Conservation (phyloP, 352 stramenopile genomes). For the Pythium biforme region DNA sequence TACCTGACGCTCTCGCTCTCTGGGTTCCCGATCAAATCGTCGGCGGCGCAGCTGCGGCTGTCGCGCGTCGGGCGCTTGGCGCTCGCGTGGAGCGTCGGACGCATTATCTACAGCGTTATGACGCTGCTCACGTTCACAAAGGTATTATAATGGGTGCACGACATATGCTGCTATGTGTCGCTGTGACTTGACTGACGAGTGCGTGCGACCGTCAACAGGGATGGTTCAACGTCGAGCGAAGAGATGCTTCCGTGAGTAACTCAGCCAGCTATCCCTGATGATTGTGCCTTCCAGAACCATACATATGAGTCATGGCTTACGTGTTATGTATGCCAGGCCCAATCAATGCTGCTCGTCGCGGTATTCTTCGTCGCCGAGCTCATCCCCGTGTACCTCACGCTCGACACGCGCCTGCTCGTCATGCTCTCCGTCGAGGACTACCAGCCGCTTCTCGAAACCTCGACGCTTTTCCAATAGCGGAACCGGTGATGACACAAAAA, state of each 20-base stretch:
- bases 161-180: no score
- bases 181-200: no score
- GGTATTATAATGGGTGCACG: no score
- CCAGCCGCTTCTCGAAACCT: conserved; percentile 63
- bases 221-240: conserved; percentile 80
- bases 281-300: no score
- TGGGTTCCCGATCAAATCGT: conserved; percentile 84
- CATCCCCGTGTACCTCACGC: conserved; percentile 74
- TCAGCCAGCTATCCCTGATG: no score
- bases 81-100: conserved; percentile 81
- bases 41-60: conserved; percentile 52
- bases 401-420: conserved; percentile 67
- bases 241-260: conserved; percentile 54
- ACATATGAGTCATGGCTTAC: background rate
- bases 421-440: conserved; percentile 86
- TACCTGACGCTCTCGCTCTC: conserved; percentile 89
- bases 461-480: conserved; percentile 51
- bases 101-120: conserved; percentile 88
- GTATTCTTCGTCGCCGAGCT: conserved; percentile 81
- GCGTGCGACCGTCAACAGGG: conserved; percentile 37
- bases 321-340: conserved; percentile 33
- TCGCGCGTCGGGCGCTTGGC: conserved; percentile 58
- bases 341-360: conserved; percentile 81
- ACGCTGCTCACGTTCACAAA: conserved; percentile 86
- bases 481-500: background rate